Percentiles rank a stretch among this genome's conserved stretches.
Evolutionary conservation across 139 green algal genomes (phyloP).

Genomic region (Raphidocelis subcapitata): DNA sequence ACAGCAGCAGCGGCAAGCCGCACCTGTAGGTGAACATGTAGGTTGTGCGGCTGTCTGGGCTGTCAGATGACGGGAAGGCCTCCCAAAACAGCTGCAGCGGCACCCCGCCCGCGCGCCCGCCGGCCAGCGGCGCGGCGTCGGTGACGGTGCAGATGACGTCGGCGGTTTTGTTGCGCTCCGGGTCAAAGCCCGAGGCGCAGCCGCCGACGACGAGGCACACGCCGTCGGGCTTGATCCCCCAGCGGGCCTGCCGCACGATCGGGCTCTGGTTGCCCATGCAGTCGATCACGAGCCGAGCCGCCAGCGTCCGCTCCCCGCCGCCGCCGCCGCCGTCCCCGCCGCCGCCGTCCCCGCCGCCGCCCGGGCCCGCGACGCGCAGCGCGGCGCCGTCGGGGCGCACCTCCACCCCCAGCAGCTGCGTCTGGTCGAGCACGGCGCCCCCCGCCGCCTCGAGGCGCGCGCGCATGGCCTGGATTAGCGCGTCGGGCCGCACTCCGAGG

Average conservation of each 20-base stretch:
- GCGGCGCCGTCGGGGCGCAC: slow-evolving; percentile 63
- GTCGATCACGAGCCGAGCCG: slow-evolving; percentile 80
- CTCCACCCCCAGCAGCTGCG: slow-evolving; percentile 30
- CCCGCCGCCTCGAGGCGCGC: slow-evolving; percentile 71
- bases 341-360: slow-evolving; percentile 3
- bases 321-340: background rate
- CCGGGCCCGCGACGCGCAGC: slow-evolving; percentile 35
- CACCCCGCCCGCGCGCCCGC: background rate
- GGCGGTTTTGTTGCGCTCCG: slow-evolving; percentile 70
- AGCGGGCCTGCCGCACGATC: slow-evolving; percentile 84
- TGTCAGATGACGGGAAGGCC: slow-evolving; percentile 76
- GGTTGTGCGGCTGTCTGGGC: slow-evolving; percentile 79
- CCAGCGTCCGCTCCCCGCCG: slow-evolving; percentile 7
- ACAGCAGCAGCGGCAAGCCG: no score
- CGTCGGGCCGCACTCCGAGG: slow-evolving; percentile 80
- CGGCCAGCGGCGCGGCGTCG: slow-evolving; percentile 24
- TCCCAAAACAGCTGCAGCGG: slow-evolving; percentile 89
- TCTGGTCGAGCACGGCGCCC: slow-evolving; percentile 71
- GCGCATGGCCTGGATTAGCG: slow-evolving; percentile 33
- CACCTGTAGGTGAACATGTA: slow-evolving; percentile 98
- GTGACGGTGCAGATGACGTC: slow-evolving; percentile 84
- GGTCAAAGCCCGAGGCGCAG: slow-evolving; percentile 74
- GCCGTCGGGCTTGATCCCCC: slow-evolving; percentile 85
- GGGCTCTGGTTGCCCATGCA: slow-evolving; percentile 93
- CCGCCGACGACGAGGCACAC: slow-evolving; percentile 94